Conservation (phyloP, 805 yeast species). For the Yamadazyma takamatsuzukensis region DNA sequence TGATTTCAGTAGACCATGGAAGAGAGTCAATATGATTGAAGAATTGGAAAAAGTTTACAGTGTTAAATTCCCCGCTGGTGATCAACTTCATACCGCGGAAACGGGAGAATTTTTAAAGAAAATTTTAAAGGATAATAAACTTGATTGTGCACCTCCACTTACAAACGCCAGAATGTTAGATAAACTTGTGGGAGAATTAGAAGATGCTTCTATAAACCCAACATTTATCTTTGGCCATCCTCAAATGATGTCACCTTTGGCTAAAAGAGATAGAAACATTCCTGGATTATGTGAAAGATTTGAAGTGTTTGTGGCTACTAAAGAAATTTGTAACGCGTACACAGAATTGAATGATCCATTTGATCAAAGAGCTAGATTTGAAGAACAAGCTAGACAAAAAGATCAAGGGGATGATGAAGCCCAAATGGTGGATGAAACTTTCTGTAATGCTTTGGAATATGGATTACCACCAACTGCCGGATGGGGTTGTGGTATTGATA, state of each 20-base stretch:
- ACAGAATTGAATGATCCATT: constrained; percentile 99
- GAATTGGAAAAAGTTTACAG: constrained; percentile 83
- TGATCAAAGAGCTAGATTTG: constrained; percentile 95
- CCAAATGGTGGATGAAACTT: constrained; percentile 91
- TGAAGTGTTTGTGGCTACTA: constrained; percentile 97
- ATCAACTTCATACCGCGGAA: constrained; percentile 88
- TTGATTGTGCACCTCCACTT: constrained; percentile 89
- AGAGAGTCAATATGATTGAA: constrained; percentile 96
- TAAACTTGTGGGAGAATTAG: constrained; percentile 94
- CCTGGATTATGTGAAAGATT: constrained; percentile 98
- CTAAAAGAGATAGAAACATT: constrained; percentile 86
- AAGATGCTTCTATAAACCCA: constrained; percentile 92
- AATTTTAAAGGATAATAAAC: constrained; percentile 69
- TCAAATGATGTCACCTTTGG: constrained; percentile 99
- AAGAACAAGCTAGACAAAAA: constrained; percentile 98
- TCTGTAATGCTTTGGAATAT: constrained; percentile 96
- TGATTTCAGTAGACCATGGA: constrained; percentile 97
- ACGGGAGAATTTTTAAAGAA: constrained; percentile 87
- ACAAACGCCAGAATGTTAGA: constrained; percentile 99
- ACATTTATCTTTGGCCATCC: constrained; percentile 98
- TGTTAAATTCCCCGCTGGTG: constrained; percentile 94
- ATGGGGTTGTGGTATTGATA: constrained; percentile 99
- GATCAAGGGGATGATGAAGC: constrained; percentile 99
- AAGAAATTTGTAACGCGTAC: constrained; percentile 97
- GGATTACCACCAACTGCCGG: constrained; percentile 99